phyloP scores from a whole-genome alignment of 1,284 basidiomycete genomes.

The Fistulina hepatica region DNA sequence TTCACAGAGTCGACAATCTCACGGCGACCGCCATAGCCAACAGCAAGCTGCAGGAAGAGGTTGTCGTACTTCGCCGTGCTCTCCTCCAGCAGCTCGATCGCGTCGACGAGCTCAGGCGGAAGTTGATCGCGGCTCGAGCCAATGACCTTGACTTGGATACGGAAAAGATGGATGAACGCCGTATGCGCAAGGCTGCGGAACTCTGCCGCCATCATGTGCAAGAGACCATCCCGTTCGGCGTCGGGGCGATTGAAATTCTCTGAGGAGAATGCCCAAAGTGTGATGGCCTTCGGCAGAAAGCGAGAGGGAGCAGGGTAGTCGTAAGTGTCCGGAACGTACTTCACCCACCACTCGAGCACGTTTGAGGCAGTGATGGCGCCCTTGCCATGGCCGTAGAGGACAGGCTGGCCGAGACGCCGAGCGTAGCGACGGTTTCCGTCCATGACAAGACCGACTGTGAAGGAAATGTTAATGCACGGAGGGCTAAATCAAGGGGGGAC shows the following conservation, averaged over 20 bases:
- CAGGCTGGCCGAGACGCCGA: constrained; percentile 5
- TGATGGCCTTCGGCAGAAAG: constrained; percentile 9
- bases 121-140: constrained; percentile 7
- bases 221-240: constrained; percentile 9
- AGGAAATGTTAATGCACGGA: no score
- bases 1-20: constrained; percentile 10
- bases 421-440: constrained; percentile 11
- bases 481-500: no score
- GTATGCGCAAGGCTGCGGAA: constrained; percentile 11
- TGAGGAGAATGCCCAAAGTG: constrained; percentile 12
- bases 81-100: constrained; percentile 11
- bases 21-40: constrained; percentile 10
- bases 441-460: constrained; percentile 14
- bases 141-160: constrained; percentile 9
- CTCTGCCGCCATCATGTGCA: constrained; percentile 9
- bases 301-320: no score
- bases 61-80: constrained; percentile 6
- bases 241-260: constrained; percentile 10
- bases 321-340: no score
- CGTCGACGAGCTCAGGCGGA: constrained; percentile 9
- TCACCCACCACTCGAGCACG: constrained; percentile 13
- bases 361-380: constrained; percentile 10
- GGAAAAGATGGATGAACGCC: constrained; percentile 8
- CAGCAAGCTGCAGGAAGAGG: constrained; percentile 11
- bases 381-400: constrained; percentile 9